Conservation (phyloP, 1,284 basidiomycete genomes). For the Microbotryum silenes-acaulis region DNA sequence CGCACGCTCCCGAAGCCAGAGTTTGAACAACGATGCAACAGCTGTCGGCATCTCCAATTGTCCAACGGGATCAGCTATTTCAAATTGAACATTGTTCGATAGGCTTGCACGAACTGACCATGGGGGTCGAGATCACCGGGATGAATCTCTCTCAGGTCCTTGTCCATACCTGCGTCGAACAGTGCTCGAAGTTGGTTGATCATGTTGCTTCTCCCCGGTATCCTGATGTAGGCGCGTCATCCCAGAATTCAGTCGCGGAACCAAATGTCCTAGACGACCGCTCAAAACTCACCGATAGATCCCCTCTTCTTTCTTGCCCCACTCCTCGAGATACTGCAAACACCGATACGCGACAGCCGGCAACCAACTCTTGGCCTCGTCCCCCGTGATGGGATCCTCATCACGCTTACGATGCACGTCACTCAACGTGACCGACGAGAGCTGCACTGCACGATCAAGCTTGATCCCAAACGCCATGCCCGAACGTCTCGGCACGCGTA, state of each 20-base stretch:
- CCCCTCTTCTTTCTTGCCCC: constrained; percentile 76
- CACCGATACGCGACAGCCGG: constrained; percentile 68
- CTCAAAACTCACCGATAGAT: constrained; percentile 54
- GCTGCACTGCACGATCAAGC: constrained; percentile 9
- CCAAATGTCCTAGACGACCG: background rate
- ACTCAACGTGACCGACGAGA: background rate
- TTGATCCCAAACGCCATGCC: constrained; percentile 13
- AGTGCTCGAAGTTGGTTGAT: constrained; percentile 11
- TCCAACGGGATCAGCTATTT: background rate
- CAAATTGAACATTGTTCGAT: constrained; percentile 7
- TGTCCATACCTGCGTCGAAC: constrained; percentile 26
- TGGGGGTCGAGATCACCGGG: constrained; percentile 30
- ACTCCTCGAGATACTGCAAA: constrained; percentile 65
- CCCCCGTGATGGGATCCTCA: constrained; percentile 31
- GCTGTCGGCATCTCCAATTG: constrained; percentile 41
- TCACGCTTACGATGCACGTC: background rate
- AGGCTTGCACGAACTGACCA: background rate
- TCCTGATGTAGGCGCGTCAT: background rate
- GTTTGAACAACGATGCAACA: constrained; percentile 62
- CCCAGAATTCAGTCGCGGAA: too few species aligned
- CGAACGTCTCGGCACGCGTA: constrained; percentile 7
- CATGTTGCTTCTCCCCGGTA: constrained; percentile 15
- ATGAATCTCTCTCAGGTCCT: constrained; percentile 30
- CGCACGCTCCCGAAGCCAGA: constrained; percentile 47
- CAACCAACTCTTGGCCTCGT: constrained; percentile 52